Base-by-base conservation (phyloP, 2,329 filamentous ascomycete genomes). In the Hysterium pulicare region DNA sequence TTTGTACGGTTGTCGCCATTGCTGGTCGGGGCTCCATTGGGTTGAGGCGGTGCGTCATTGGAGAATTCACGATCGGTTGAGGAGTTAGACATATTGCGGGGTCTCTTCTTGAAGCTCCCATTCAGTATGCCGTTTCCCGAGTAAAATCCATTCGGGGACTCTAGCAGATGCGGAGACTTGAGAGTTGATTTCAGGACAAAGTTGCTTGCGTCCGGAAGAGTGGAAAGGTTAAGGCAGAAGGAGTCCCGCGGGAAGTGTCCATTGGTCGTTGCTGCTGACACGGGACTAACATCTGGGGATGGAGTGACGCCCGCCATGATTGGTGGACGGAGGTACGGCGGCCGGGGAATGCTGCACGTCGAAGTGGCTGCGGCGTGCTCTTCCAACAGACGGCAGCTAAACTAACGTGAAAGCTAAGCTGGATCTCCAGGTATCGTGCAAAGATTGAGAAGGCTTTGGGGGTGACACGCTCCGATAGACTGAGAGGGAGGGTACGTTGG, bases 21-120 rank as follows among this genome's bases (percentile, higher is more conserved):
- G 32, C 42, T 51, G 47, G 55, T 31, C 34, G 55, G 53, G 33
- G 54, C 50, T 5, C 37, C 36, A 41, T 33, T 44, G 3, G 23
- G n/a, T 8, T 50, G 45, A 24, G 53, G 49, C 23, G 57, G 54
- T 21, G 11, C 34, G 41, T 66, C 61, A 44, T 50, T 59, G 36
- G 64, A 66, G 57, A 64, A 59, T 40, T 70, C 67, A 44, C 62
- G 59, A 48, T 70, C 66, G 36, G 63, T 67, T 32, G 66, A 69
- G 15, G 66, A 66, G 46, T 68, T 63, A 50, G 67, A 70, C 67
- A 69, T 69, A 49, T 68, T 70, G 56, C 66, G 66, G 38, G 64
- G 57, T 41, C 66, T 57, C 48, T 66, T 64, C 50, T 58, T 64
- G 56, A 62, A 64, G 31, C 57, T 43, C 44, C 54, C 56, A 42